Percentiles rank a stretch among this genome's conserved stretches.
These are phyloP conservation scores for Russula abietina DNA, from an alignment of 768 basidiomycete genomes.

Conservation along the genomic window DNA sequence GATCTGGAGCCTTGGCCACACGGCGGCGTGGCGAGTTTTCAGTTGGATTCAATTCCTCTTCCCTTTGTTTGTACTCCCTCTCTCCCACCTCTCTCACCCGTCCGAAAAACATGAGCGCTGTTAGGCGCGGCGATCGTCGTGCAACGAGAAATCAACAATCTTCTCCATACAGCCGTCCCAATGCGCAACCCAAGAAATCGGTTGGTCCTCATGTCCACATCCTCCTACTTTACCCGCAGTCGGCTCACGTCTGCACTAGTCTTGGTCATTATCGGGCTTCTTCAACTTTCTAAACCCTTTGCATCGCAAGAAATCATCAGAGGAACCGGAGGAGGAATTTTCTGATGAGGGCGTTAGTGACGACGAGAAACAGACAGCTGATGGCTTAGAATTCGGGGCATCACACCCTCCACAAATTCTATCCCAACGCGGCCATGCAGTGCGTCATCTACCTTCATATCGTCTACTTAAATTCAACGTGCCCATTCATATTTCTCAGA, in stretches of 20 bases:
- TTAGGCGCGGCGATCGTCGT: constrained; percentile 39
- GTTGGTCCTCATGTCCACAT: constrained; percentile 32
- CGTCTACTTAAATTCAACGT: neutral
- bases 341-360: constrained; percentile 8
- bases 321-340: constrained; percentile 18
- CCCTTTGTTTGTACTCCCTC: neutral
- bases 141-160: constrained; percentile 28
- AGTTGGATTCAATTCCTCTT: neutral
- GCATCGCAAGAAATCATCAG: constrained; percentile 27
- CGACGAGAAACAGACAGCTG: constrained; percentile 12
- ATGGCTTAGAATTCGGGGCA: constrained; percentile 5
- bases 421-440: constrained; percentile 22
- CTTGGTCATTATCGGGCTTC: constrained; percentile 49
- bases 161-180: constrained; percentile 52
- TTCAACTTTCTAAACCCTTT: constrained; percentile 49
- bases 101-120: constrained; percentile 47
- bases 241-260: constrained; percentile 30
- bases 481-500: neutral
- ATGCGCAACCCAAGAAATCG: constrained; percentile 40
- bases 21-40: constrained; percentile 7
- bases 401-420: constrained; percentile 22
- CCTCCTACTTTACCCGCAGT: constrained; percentile 10
- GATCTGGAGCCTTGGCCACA: neutral
- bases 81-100: neutral
- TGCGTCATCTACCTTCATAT: constrained; percentile 8